Base-by-base conservation (phyloP, 2,329 filamentous ascomycete species). In the Fusarium gaditjirri region DNA sequence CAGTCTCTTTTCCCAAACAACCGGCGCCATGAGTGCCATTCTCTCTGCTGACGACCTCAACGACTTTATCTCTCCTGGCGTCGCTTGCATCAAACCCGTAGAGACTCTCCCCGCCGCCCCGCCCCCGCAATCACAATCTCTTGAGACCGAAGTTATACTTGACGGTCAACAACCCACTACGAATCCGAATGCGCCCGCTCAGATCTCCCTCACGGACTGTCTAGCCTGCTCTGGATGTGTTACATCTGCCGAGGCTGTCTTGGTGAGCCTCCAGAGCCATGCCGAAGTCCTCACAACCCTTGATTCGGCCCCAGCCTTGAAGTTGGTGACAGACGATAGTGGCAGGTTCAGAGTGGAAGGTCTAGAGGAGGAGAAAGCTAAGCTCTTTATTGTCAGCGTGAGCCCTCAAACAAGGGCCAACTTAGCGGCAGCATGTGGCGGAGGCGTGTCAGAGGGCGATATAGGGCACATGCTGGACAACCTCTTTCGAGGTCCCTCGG, bases 171-270 rank as follows among this genome's bases (percentile, higher is more conserved):
- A 91, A 35, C 81, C 86, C 52, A 79, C 84, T 55, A 84, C 89
- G 13, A 80, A 86, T 56, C 83, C 90, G 70, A 87, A 88, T 56
- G 87, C 90, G 7, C 93, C 95, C 2, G 95, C 95, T 11, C 91
- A 97, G 80, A 98, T 99, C 76, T 98, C 95, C 53, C 89, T 99
- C 68, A 98, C 96, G 11, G 96, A 99, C 83, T 99, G 96, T 79
- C 91, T 99, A 55, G 96, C 96, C 57, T 99, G 96, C 82, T 98
- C 96, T 14, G 96, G 96, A 58, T 99, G 96, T 81, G 96, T 99
- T 56, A 99, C 96, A 25, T 97, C 95, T 10, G 96, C 96, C 50
- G 96, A 99, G 84, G 96, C 96, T 21, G 94, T 99, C n/a, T 89
- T 99, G 44, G 94, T 99, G 56, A 96, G 93, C 65, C 84, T 99